These are phyloP conservation scores for Penicillium freii DNA, from an alignment of 2,329 filamentous ascomycete species.

Conservation along the genomic window DNA sequence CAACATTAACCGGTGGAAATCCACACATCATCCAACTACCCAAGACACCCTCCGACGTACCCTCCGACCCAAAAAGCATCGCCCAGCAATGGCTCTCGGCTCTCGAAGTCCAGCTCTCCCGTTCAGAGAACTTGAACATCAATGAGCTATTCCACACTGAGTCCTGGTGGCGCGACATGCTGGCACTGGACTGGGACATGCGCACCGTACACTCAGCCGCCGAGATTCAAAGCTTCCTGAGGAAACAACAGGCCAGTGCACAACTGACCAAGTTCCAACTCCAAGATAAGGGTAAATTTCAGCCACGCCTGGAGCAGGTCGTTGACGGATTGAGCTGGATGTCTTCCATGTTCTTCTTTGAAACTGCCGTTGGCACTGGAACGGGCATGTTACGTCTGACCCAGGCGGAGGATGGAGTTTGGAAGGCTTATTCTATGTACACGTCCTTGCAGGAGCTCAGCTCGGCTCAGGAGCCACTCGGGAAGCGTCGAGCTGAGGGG, in stretches of 20 bases:
- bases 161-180: slow-evolving; percentile 45
- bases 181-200: slow-evolving; percentile 43
- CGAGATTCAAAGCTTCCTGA: slow-evolving; percentile 34
- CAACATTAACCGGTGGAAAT: slow-evolving; percentile 25
- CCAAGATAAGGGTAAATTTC: slow-evolving; percentile 34
- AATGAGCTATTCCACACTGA: slow-evolving; percentile 35
- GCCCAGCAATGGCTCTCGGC: slow-evolving; percentile 35
- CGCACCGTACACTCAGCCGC: slow-evolving; percentile 35
- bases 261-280: slow-evolving; percentile 33
- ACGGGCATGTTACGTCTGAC: slow-evolving; percentile 40
- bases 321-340: slow-evolving; percentile 36
- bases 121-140: slow-evolving; percentile 17
- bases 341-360: slow-evolving; percentile 42
- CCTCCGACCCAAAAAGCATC: slow-evolving; percentile 26
- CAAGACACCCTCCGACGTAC: slow-evolving; percentile 20
- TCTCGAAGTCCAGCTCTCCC: slow-evolving; percentile 26
- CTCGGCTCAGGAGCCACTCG: slow-evolving; percentile 35
- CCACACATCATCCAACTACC: slow-evolving; percentile 35
- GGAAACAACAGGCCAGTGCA: slow-evolving; percentile 25
- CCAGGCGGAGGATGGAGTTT: slow-evolving; percentile 26
- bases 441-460: slow-evolving; percentile 40
- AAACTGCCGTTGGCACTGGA: slow-evolving; percentile 38
- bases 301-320: slow-evolving; percentile 30
- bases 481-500: slow-evolving; percentile 33
- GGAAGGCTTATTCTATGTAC: slow-evolving; percentile 43